Percentiles rank a stretch among this genome's conserved stretches.
Evolutionary conservation across 768 basidiomycete species (phyloP).

Genomic region (Pleurotus tuber-regium): DNA sequence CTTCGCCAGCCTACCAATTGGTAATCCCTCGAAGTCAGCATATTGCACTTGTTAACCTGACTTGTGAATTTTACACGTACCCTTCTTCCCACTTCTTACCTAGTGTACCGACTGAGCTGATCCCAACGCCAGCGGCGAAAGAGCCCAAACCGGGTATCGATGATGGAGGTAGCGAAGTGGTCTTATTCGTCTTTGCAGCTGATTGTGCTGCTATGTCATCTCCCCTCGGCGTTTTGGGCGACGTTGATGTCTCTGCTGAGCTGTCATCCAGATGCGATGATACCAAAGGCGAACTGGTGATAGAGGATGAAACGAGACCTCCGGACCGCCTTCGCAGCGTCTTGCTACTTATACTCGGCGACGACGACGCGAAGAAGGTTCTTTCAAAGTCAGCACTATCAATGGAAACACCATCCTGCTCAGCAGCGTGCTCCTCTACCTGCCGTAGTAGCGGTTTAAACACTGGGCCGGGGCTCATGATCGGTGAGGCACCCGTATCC

Average conservation of each 20-base stretch:
- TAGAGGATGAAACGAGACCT: constrained; percentile 10
- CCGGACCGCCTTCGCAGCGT: constrained; percentile 22
- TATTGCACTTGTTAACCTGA: not conserved
- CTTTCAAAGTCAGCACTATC: not conserved
- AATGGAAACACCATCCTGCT: not conserved
- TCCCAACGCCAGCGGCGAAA: constrained; percentile 29
- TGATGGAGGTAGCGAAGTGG: constrained; percentile 28
- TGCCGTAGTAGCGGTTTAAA: constrained; percentile 29
- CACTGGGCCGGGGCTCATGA: constrained; percentile 46
- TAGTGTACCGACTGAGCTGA: constrained; percentile 44
- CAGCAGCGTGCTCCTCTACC: constrained; percentile 19
- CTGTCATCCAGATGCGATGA: not conserved
- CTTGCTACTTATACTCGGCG: constrained; percentile 11
- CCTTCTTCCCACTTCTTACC: constrained; percentile 62
- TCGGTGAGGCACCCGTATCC: constrained; percentile 49
- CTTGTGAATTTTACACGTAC: constrained; percentile 35
- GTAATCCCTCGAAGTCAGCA: constrained; percentile 13
- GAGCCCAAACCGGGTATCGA: constrained; percentile 39
- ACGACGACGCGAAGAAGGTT: not conserved
- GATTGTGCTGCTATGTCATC: not conserved
- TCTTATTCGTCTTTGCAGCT: not conserved
- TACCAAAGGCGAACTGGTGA: too few relatives aligned
- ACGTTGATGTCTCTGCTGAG: not conserved
- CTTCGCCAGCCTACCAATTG: constrained; percentile 52
- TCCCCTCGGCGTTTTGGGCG: not conserved